A percentile compares a stretch with the other conserved stretches of the same genome.
These are phyloP conservation scores for Acanthamoeba healyi DNA, from an alignment of 208 protist genomes.

Conservation along the genomic window DNA sequence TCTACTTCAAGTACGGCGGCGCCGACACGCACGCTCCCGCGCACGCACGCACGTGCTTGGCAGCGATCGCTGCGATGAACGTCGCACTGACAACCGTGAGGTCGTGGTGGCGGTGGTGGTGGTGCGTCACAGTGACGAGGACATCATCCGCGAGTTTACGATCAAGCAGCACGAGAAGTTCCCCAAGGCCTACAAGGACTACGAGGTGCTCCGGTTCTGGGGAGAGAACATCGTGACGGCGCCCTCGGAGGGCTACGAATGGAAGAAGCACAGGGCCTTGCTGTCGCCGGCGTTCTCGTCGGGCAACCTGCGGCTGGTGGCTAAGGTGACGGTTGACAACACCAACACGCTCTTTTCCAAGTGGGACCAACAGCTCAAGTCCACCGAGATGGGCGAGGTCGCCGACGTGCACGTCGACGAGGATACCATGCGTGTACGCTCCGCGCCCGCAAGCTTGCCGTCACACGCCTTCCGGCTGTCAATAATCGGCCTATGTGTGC, in stretches of 20 bases:
- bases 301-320: constrained; percentile 29
- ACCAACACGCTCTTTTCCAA: neutral
- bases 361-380: neutral
- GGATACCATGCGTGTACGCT: neutral
- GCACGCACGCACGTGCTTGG: neutral
- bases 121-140: neutral
- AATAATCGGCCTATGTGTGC: too few species aligned
- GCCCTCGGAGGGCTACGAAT: neutral
- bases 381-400: too few species aligned
- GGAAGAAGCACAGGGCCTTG: constrained; percentile 43
- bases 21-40: neutral
- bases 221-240: constrained; percentile 17
- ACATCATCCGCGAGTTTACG: neutral
- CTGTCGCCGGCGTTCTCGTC: neutral
- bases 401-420: neutral
- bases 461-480: neutral
- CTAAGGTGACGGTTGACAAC: neutral
- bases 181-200: constrained; percentile 28
- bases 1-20: constrained; percentile 51
- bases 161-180: constrained; percentile 31
- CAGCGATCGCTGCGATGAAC: neutral
- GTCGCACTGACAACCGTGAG: neutral
- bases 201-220: constrained; percentile 22
- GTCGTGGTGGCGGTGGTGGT: neutral
- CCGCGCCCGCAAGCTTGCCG: neutral